Evolutionary conservation across 2,329 filamentous ascomycete species (phyloP).

Genomic region (Colletotrichum echinochloae): DNA sequence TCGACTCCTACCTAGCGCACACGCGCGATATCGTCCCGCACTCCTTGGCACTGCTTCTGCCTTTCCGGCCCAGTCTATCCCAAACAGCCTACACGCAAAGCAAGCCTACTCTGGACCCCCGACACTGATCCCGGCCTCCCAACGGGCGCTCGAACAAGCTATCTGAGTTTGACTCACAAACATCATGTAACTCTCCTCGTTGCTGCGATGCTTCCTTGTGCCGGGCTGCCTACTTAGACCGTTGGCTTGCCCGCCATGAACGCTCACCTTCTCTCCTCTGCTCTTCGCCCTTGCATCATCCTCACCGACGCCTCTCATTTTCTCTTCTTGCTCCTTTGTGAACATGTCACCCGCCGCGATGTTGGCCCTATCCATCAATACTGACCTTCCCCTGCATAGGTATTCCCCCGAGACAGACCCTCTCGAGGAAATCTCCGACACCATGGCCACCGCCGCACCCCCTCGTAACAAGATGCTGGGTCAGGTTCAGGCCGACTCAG

Average conservation of each 20-base stretch:
- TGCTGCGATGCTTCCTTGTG: slow-evolving; percentile 33
- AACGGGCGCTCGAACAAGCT: slow-evolving; percentile 30
- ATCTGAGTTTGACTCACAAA: slow-evolving; percentile 34
- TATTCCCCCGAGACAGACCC: slow-evolving; percentile 56
- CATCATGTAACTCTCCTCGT: slow-evolving; percentile 39
- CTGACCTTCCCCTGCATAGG: slow-evolving; percentile 57
- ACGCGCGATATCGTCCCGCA: slow-evolving; percentile 10
- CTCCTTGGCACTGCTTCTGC: slow-evolving; percentile 14
- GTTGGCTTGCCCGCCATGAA: slow-evolving; percentile 14
- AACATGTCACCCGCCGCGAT: slow-evolving; percentile 45
- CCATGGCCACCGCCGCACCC: slow-evolving; percentile 50
- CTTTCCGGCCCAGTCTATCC: slow-evolving; percentile 14
- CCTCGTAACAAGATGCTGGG: slow-evolving; percentile 57
- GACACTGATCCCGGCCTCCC: slow-evolving; percentile 26
- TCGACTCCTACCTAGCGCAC: slow-evolving; percentile 28
- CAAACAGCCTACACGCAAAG: slow-evolving; percentile 17
- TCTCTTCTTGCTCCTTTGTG: slow-evolving; percentile 4
- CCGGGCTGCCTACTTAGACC: slow-evolving; percentile 34
- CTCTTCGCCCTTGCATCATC: neutral
- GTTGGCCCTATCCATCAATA: slow-evolving; percentile 53
- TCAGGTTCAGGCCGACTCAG: slow-evolving; percentile 55
- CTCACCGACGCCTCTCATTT: neutral
- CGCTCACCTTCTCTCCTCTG: neutral
- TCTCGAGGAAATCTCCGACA: slow-evolving; percentile 48
- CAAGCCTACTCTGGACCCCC: slow-evolving; percentile 23